Evolutionary conservation across 1,284 basidiomycete genomes (phyloP).

Genomic region (Rhodotorula sp.): DNA sequence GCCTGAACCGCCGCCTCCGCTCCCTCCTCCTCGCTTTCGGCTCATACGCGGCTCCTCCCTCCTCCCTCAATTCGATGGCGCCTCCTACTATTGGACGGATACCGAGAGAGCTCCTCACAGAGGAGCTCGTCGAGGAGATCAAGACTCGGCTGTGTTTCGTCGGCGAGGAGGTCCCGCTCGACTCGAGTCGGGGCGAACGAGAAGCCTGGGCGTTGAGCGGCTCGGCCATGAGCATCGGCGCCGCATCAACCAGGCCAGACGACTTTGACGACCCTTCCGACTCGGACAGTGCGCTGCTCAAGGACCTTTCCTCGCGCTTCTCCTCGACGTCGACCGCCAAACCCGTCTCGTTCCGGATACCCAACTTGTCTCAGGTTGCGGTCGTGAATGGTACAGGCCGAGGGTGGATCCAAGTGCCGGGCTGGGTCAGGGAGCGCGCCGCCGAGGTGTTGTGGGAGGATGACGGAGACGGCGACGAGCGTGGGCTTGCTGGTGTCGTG

Average conservation of each 20-base stretch:
- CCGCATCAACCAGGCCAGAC: neutral
- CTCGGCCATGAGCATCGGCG: constrained; percentile 13
- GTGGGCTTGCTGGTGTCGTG: constrained; percentile 74
- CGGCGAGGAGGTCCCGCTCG: constrained; percentile 14
- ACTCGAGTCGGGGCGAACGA: neutral
- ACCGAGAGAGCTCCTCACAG: constrained; percentile 70
- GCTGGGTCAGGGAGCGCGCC: constrained; percentile 89
- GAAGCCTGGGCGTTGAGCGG: neutral
- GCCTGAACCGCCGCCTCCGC: constrained; percentile 71
- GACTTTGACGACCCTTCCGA: neutral
- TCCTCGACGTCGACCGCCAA: constrained; percentile 23
- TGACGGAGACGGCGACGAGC: constrained; percentile 70
- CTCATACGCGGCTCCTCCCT: constrained; percentile 69
- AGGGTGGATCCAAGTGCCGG: constrained; percentile 80
- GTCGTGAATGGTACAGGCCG: constrained; percentile 14
- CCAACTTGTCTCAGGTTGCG: constrained; percentile 9
- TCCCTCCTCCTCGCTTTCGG: constrained; percentile 75
- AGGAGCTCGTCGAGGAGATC: constrained; percentile 73
- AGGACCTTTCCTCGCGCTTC: constrained; percentile 24
- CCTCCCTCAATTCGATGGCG: constrained; percentile 50
- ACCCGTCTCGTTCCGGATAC: constrained; percentile 31
- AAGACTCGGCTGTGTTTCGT: constrained; percentile 80
- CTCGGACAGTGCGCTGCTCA: constrained; percentile 23
- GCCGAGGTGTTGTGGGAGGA: constrained; percentile 85
- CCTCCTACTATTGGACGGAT: constrained; percentile 61